Evolutionary conservation across 2,329 filamentous ascomycete species (phyloP), one percentile per base, ranked within the genome.

Genomic region (Aspergillus sp.): DNA sequence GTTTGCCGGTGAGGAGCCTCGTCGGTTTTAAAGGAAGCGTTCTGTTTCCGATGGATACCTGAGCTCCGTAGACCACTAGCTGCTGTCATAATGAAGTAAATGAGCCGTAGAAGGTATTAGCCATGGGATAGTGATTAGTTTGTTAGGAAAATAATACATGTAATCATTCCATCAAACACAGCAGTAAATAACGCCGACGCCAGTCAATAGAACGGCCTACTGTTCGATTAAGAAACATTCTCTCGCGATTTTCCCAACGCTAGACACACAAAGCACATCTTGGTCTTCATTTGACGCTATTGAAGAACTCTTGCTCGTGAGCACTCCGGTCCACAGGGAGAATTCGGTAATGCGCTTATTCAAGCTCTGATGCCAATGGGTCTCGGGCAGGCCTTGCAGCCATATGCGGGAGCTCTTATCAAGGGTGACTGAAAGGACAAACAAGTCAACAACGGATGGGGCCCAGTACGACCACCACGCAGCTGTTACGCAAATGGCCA

Each of bases 41-140:
- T 27, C 3, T 12, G 25, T 27, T 12, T 27, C 25, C 25, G 25
- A 27, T 27, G 41, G 41, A 43, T 35, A 45, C 15, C 12, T 13
- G 33, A 17, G n/a, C 17, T 35, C 33, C 15, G 33, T 35, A 35
- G 1, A 35, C n/a, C n/a, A n/a, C 33, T 35, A 5, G 33, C 33
- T 35, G 33, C 33, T 35, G 33, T 35, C 13, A 27, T 50, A 50
- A 50, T 42, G 41, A 50, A 41, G 10, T 22, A 38, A 45, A 50
- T 33, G 25, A 38, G 27, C 49, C 42, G 19, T 30, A n/a, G 12
- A 30, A 43, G 13, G 32, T 22, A 42, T 50, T 12, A 30, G 39
- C 7, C 43, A 43, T 27, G 10, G 22, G 37, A 50, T 37, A 42
- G 13, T 9, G 5, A 27, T 27, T 9, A 27, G 10, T 9, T 27